Conservation (phyloP, 225 moss, liverwort and hornwort species). For the Antitrichia curtipendula region DNA sequence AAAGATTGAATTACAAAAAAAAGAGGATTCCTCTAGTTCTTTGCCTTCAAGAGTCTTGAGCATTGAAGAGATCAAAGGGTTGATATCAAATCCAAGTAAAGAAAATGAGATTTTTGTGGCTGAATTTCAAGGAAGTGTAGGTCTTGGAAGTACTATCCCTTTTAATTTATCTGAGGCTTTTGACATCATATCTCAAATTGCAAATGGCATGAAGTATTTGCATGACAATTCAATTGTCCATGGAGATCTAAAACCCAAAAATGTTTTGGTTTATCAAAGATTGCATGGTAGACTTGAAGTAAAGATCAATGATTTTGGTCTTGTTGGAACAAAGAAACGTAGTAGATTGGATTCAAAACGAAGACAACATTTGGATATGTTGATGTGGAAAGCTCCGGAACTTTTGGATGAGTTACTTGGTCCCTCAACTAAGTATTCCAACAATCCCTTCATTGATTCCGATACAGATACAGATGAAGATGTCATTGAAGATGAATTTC, state of each 20-base stretch:
- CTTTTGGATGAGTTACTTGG: not conserved
- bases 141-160: rapidly evolving
- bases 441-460: not conserved
- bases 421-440: not conserved
- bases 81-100: not conserved
- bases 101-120: not conserved
- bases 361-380: not conserved
- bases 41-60: not conserved
- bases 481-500: not conserved
- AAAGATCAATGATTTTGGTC: not conserved
- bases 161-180: not conserved
- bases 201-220: not conserved
- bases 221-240: not conserved
- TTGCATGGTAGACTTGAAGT: not conserved
- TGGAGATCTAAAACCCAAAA: not conserved
- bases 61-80: not conserved
- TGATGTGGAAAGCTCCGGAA: not conserved
- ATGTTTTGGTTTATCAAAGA: not conserved
- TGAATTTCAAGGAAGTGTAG: not conserved
- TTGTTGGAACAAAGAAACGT: not conserved
- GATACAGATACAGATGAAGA: not conserved
- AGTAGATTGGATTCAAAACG: not conserved
- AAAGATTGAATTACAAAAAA: not conserved
- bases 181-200: not conserved
- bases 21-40: rapidly evolving